Evolutionary conservation across 2,329 filamentous ascomycete genomes (phyloP), one percentile per base, ranked within the genome.

Genomic region (Gaeumannomyces tritici): DNA sequence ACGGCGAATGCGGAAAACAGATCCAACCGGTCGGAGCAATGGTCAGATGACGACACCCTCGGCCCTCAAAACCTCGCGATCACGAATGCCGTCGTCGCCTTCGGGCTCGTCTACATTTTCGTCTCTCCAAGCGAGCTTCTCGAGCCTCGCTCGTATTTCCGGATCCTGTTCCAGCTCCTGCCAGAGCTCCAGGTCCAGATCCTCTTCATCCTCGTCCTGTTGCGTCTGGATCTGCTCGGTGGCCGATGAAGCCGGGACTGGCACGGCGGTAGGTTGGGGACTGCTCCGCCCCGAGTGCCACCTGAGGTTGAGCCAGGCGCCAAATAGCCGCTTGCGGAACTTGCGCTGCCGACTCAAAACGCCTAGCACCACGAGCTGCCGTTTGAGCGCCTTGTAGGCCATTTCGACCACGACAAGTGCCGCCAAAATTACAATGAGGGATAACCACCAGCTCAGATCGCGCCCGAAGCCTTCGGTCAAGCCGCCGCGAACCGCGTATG

Each of bases 361-460:
- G 0, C 80, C 79, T 0, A 73, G 68, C 0, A 82, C 68, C 26
- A 81, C 72, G 55, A 85, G 64, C 47, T 75, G 75, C 2, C 79
- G 76, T 67, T 80, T 80, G 11, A 75, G 63, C 1, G 76, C 73
- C 64, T 79, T 83, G 65, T 88, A 81, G 1, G 63, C 64, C 9
- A 90, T 73, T 68, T 96, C 91, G 54, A 91, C 79, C 21, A 86
- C 73, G 13, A 86, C 75, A 8, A 89, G 80, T 1, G 83, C 73
- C 12, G 77, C 73, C 0, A 91, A 73, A 8, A 87, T 82, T 31
- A 90, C 74, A 57, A 93, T 77, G 5, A 91, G 74, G 0, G 84
- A 85, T 2, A 83, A 75, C 90, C 90, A 96, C 89, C 91, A 96
- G 2, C 83, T 75, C 0, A 83, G 74, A 64, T 90, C 87, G 21